Evolutionary conservation across 1,284 basidiomycete species (phyloP), one percentile per base, ranked within the genome.

Genomic region (Cronartium quercuum): DNA sequence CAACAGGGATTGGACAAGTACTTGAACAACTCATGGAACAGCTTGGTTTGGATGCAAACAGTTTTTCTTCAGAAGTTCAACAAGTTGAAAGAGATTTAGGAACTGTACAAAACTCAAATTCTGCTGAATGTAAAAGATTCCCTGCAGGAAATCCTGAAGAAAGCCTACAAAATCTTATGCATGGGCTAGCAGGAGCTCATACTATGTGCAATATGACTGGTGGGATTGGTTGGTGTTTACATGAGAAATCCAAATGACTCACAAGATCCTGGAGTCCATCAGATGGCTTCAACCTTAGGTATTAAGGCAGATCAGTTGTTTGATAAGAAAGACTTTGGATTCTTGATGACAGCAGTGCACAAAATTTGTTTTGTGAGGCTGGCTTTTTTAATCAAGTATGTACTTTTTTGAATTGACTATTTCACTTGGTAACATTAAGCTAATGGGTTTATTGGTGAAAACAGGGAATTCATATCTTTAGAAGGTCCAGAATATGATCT

Each of bases 1-100:
- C 67, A 40, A 42, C 60, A 62, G 67, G 67, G 3, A 62, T 69
- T 44, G 67, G 58, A 7, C 67, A 61, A n/a, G 67, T 69, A 34
- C 35, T 69, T 21, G 35, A 69, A 34, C 29, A 57, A 6, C 13
- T 69, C 9, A 42, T 62, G 1, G 9, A 44, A 5, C 67, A 69
- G 41, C 12, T 42, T 6, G 67, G 67, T 6, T 42, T 69, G 7
- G 34, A 37, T 24, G 6, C 21, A 1, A 34, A 61, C 7, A 41
- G 62, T 13, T 69, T 69, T 60, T 57, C 34, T 47, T 24, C 29
- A 34, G 38, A 35, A 3, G 24, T 69, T 2, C 67, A 69, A 42
- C 57, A 34, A 4, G 61, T 69, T 57, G 67, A 69, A 42, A 58
- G 58, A 34, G 67, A 69, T 29, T n/a, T 69, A 13, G 67, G 21